phyloP scores from a whole-genome alignment of 2,329 filamentous ascomycete genomes.

The Aspergillus ochraceoroseus region DNA sequence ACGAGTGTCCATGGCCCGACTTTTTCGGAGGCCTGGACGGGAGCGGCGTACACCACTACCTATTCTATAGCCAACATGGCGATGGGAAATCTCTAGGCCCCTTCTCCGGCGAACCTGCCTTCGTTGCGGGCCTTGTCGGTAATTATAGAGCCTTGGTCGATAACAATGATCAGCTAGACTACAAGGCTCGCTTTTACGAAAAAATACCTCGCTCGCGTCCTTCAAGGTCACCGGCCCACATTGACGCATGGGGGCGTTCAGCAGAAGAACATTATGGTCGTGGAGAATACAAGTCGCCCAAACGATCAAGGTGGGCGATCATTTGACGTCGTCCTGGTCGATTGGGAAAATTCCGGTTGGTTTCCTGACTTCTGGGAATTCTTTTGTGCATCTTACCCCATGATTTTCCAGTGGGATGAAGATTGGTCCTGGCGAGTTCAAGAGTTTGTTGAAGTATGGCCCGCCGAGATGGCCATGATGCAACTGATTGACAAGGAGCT shows the following conservation, averaged over 20 bases:
- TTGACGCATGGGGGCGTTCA: constrained; percentile 31
- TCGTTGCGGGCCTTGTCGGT: constrained; percentile 24
- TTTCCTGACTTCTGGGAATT: constrained; percentile 29
- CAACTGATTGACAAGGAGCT: constrained; percentile 27
- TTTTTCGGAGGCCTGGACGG: constrained; percentile 27
- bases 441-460: constrained; percentile 28
- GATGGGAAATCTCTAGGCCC: constrained; percentile 22
- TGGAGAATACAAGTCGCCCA: constrained; percentile 15
- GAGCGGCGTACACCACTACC: constrained; percentile 23
- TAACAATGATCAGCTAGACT: constrained; percentile 22
- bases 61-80: constrained; percentile 24
- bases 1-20: constrained; percentile 25
- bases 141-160: constrained; percentile 25
- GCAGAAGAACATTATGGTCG: constrained; percentile 18
- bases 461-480: constrained; percentile 28
- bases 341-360: constrained; percentile 29
- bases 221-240: constrained; percentile 28
- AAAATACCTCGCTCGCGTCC: constrained; percentile 22
- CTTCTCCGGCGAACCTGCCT: constrained; percentile 23
- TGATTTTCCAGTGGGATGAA: constrained; percentile 23
- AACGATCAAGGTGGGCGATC: constrained; percentile 26
- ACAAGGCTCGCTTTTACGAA: constrained; percentile 29
- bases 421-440: constrained; percentile 30
- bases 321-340: constrained; percentile 29
- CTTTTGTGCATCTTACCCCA: constrained; percentile 24